These are phyloP conservation scores for Cucumis melo DNA, from an alignment of 306 rosid genomes.

Conservation along the genomic window DNA sequence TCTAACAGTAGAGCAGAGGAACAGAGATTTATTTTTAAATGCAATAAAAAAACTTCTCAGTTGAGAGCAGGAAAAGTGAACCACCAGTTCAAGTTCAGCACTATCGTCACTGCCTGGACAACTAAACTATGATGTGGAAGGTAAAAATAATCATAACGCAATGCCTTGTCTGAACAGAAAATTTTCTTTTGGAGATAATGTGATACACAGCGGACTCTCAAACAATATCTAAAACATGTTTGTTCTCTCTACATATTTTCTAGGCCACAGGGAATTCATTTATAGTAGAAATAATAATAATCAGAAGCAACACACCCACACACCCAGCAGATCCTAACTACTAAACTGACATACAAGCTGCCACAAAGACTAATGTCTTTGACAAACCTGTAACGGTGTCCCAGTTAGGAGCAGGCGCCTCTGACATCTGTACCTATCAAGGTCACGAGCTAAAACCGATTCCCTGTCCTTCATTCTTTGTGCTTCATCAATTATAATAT, in stretches of 20 bases:
- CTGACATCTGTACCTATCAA: conserved; percentile 92
- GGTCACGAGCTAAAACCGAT: conserved; percentile 95
- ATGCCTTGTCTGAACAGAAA: background rate
- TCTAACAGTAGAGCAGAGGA: background rate
- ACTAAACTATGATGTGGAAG: background rate
- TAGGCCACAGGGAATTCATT: background rate
- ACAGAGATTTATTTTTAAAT: background rate
- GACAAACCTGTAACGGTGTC: conserved; percentile 82
- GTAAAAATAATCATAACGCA: background rate
- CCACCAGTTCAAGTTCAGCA: background rate
- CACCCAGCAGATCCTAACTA: background rate
- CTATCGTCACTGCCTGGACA: background rate
- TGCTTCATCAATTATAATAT: conserved; percentile 95
- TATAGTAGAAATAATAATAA: background rate
- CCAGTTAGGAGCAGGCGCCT: conserved; percentile 94
- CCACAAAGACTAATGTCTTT: conserved; percentile 4
- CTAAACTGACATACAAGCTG: background rate
- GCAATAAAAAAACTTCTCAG: background rate
- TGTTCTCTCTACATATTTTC: background rate
- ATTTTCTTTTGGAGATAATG: background rate
- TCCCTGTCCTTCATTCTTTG: conserved; percentile 99
- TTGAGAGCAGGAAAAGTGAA: background rate
- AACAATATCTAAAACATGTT: background rate
- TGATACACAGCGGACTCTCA: background rate
- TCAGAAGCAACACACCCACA: background rate